Conservation (phyloP, 164 flowering plant species). For the Akebia trifoliata region DNA sequence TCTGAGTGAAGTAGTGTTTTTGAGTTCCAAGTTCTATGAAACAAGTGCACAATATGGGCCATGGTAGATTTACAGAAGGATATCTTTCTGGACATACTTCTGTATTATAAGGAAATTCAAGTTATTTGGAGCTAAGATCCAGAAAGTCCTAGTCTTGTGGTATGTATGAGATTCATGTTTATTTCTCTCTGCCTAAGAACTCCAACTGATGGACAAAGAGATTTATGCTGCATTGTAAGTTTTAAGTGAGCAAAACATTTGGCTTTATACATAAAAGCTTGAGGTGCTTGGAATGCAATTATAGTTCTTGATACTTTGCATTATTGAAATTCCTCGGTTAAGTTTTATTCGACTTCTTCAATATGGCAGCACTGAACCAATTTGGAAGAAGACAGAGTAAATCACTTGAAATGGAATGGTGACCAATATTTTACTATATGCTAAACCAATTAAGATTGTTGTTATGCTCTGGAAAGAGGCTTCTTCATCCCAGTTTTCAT, state of each 20-base stretch:
- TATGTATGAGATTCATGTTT: constrained; percentile 21
- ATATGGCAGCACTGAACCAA: not conserved
- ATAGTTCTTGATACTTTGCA: constrained; percentile 6
- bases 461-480: too few relatives aligned
- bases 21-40: constrained; percentile 11
- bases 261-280: constrained; percentile 11
- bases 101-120: not conserved
- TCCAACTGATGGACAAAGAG: constrained; percentile 19
- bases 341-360: constrained; percentile 11
- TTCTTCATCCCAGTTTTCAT: too few relatives aligned
- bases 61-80: not conserved
- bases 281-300: constrained; percentile 9
- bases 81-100: constrained; percentile 1
- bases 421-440: too few relatives aligned
- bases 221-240: constrained; percentile 16
- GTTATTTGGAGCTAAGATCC: not conserved
- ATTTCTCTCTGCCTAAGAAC: constrained; percentile 13
- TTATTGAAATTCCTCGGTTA: constrained; percentile 10
- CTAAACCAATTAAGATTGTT: not conserved
- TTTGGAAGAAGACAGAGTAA: not conserved
- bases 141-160: constrained; percentile 7
- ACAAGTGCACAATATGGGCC: constrained; percentile 1
- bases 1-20: constrained; percentile 6
- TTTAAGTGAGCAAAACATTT: constrained; percentile 11
- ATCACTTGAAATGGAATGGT: too few relatives aligned